These are phyloP conservation scores for Fonsecaea monophora DNA, from an alignment of 2,329 filamentous ascomycete species.

Conservation along the genomic window DNA sequence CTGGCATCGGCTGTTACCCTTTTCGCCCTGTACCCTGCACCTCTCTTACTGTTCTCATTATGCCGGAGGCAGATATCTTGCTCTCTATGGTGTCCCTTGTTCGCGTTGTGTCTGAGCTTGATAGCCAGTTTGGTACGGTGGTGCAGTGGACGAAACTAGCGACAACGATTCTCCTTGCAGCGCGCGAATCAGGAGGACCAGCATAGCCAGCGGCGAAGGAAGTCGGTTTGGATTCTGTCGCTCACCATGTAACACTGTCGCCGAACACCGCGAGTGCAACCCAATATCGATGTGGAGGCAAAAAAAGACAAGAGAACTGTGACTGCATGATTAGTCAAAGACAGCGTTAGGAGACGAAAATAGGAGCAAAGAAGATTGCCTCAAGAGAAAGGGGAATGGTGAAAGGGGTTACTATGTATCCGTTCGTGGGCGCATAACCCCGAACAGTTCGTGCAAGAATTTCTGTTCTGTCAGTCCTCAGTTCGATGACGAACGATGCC, in stretches of 20 bases:
- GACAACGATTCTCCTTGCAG: not conserved
- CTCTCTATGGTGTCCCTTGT: not conserved
- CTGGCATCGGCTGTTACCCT: not conserved
- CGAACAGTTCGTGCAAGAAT: constrained; percentile 9
- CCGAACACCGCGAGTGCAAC: not conserved
- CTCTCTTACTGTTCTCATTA: too few species aligned
- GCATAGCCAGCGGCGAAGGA: not conserved
- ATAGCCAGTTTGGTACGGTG: not conserved
- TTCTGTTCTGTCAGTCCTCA: constrained; percentile 23
- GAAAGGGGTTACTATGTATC: constrained; percentile 10
- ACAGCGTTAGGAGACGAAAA: not conserved
- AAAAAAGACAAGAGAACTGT: not conserved
- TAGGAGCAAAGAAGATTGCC: not conserved
- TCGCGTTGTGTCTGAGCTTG: not conserved
- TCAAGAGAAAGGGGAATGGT: constrained; percentile 3
- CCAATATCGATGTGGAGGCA: constrained; percentile 2
- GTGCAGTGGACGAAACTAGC: not conserved
- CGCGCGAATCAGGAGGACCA: not conserved
- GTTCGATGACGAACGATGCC: constrained; percentile 4
- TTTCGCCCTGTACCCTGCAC: too few species aligned
- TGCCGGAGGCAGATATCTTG: not conserved
- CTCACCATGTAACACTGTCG: not conserved
- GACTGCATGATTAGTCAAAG: not conserved
- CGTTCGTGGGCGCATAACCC: not conserved
- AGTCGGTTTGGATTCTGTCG: not conserved